Percentiles rank a stretch among this genome's conserved stretches.
These are phyloP conservation scores for Linderina pennispora DNA, from an alignment of 192 early-diverging fungal species.

Conservation along the genomic window DNA sequence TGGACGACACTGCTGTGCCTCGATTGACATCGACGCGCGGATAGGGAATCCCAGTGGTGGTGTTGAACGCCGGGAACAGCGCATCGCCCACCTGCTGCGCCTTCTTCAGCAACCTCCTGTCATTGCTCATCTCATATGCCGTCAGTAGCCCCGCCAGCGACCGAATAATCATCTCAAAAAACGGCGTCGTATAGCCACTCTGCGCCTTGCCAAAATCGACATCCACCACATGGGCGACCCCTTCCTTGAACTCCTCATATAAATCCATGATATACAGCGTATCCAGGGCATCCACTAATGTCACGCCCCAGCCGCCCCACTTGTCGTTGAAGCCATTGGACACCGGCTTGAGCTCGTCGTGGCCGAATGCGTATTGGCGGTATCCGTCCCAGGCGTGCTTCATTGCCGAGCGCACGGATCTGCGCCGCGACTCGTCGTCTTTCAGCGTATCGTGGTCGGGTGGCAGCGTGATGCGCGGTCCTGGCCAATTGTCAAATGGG, in stretches of 20 bases:
- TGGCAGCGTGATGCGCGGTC: constrained; percentile 23
- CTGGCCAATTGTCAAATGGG: constrained; percentile 31
- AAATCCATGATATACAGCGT: constrained; percentile 84
- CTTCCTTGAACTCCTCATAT: constrained; percentile 67
- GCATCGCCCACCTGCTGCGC: constrained; percentile 61
- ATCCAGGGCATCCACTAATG: constrained; percentile 83
- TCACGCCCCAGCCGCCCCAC: constrained; percentile 52
- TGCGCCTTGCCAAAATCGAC: constrained; percentile 52
- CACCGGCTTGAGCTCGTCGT: constrained; percentile 44
- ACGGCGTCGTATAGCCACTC: constrained; percentile 46
- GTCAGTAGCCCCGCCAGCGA: constrained; percentile 74
- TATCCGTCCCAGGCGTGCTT: constrained; percentile 46
- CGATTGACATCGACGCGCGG: constrained; percentile 52
- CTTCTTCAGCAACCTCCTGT: constrained; percentile 61
- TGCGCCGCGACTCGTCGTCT: constrained; percentile 26
- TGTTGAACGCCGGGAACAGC: constrained; percentile 70
- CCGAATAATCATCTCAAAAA: constrained; percentile 85
- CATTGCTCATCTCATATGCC: constrained; percentile 78
- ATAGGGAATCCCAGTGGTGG: constrained; percentile 66
- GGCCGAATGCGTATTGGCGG: constrained; percentile 35
- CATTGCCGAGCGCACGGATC: constrained; percentile 36
- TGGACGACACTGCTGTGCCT: constrained; percentile 13
- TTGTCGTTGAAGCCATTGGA: constrained; percentile 33
- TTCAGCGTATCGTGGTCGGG: constrained; percentile 10
- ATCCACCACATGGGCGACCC: constrained; percentile 55